Conservation (phyloP, 2,329 filamentous ascomycete genomes). For the Pyrenophora seminiperda region DNA sequence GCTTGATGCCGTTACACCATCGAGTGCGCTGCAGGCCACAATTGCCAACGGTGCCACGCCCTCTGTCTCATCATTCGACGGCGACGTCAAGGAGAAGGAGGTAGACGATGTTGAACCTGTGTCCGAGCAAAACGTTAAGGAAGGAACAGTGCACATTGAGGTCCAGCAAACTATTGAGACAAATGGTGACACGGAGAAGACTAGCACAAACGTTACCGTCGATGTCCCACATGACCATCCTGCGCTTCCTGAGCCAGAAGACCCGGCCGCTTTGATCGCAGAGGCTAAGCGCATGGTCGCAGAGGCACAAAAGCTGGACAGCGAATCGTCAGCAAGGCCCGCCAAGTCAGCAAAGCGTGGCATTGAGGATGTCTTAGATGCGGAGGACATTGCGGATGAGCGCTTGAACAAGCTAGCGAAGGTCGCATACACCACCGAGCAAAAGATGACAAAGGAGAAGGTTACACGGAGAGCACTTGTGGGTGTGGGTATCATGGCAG, state of each 20-base stretch:
- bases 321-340: constrained; percentile 26
- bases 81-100: constrained; percentile 36
- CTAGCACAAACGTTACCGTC: constrained; percentile 74
- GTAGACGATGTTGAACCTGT: constrained; percentile 11
- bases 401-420: constrained; percentile 74
- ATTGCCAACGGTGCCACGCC: constrained; percentile 40
- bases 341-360: constrained; percentile 45
- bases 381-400: constrained; percentile 54
- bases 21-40: constrained; percentile 48
- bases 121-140: constrained; percentile 21
- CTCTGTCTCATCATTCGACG: constrained; percentile 52
- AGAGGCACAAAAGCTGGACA: constrained; percentile 63
- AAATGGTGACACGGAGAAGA: constrained; percentile 66
- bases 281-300: constrained; percentile 89
- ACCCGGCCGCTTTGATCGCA: constrained; percentile 81
- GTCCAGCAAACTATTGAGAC: constrained; percentile 68
- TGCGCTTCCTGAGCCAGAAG: constrained; percentile 74
- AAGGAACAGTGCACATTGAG: constrained; percentile 68
- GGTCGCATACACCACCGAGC: constrained; percentile 62
- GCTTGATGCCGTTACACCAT: constrained; percentile 53
- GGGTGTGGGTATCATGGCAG: constrained; percentile 84
- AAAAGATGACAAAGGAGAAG: constrained; percentile 81
- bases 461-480: constrained; percentile 85
- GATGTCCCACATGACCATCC: constrained; percentile 72
- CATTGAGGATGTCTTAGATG: constrained; percentile 64